Conservation (phyloP, 225 moss, liverwort and hornwort genomes). For the Physcomitrium patens region DNA sequence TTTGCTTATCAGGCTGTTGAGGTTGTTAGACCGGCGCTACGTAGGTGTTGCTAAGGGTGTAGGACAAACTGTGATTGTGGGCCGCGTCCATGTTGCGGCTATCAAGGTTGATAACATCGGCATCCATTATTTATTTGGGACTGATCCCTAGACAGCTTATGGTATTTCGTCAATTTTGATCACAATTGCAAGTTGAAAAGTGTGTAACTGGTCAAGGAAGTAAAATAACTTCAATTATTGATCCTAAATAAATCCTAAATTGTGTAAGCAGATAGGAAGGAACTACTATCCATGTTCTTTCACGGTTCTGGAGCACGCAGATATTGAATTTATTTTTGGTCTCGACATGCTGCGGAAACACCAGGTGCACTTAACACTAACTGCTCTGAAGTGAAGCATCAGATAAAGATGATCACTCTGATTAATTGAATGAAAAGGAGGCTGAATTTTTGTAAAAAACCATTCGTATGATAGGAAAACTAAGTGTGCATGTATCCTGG, state of each 20-base stretch:
- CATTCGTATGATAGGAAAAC: too few relatives aligned
- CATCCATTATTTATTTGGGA: not conserved
- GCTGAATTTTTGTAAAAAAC: too few relatives aligned
- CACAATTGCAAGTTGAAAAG: not conserved
- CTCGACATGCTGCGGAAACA: constrained; percentile 84
- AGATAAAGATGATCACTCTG: not conserved
- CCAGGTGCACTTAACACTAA: constrained; percentile 42
- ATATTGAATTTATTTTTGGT: constrained; percentile 82
- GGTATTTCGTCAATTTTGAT: too few relatives aligned
- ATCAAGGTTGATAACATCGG: constrained; percentile 24
- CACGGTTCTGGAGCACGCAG: constrained; percentile 75
- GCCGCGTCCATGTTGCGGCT: constrained; percentile 81
- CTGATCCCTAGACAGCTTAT: not conserved
- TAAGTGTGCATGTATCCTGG: too few relatives aligned
- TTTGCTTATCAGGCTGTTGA: constrained; percentile 49
- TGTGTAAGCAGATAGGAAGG: constrained; percentile 59
- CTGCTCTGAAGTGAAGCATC: not conserved
- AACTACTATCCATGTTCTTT: constrained; percentile 88
- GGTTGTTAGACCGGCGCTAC: constrained; percentile 70
- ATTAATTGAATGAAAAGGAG: too few relatives aligned
- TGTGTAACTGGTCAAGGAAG: not conserved
- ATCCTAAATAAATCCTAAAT: not conserved
- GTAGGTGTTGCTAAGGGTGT: constrained; percentile 76
- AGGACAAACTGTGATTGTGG: constrained; percentile 72
- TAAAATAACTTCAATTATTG: not conserved